A percentile compares a stretch with the other conserved stretches of the same genome.
Conservation (phyloP, 2,329 filamentous ascomycete genomes). For the Botrytis pseudocinerea region DNA sequence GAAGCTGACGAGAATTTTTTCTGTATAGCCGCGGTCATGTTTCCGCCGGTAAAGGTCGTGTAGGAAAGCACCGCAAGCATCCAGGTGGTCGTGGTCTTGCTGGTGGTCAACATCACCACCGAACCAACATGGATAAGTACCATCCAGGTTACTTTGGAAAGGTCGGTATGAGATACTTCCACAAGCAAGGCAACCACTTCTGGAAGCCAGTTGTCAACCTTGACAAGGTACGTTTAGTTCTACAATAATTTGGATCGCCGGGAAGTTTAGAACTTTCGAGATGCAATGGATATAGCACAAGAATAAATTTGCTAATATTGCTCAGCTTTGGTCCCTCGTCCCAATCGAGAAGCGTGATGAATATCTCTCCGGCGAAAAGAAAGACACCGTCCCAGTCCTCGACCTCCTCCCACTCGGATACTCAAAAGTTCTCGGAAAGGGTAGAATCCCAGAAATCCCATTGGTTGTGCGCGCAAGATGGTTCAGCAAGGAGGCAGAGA, state of each 20-base stretch:
- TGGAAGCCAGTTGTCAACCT: conserved; percentile 99
- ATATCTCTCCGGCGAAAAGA: conserved; percentile 78
- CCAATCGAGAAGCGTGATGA: conserved; percentile 89
- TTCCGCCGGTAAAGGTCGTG: conserved; percentile 95
- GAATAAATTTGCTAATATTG: conserved; percentile 15
- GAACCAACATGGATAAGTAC: conserved; percentile 90
- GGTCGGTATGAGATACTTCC: conserved; percentile 94
- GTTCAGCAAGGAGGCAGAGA: conserved; percentile 93
- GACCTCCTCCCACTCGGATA: conserved; percentile 97
- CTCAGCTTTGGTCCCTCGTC: conserved; percentile 90
- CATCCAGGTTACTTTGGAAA: conserved; percentile 99
- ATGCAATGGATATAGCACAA: background rate
- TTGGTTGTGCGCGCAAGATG: conserved; percentile 93
- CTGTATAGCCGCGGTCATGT: conserved; percentile 87
- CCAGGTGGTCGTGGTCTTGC: conserved; percentile 82
- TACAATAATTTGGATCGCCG: background rate
- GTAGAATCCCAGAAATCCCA: conserved; percentile 88
- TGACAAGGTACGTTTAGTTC: conserved; percentile 72
- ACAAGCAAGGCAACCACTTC: conserved; percentile 92
- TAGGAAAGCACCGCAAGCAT: conserved; percentile 98
- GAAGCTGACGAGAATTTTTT: conserved; percentile 37
- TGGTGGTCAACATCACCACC: conserved; percentile 99
- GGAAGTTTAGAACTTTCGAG: background rate
- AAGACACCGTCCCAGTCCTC: conserved; percentile 93
- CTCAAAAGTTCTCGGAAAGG: conserved; percentile 98